Conservation (phyloP, 2,329 filamentous ascomycete genomes). For the Ophiostoma sp. region DNA sequence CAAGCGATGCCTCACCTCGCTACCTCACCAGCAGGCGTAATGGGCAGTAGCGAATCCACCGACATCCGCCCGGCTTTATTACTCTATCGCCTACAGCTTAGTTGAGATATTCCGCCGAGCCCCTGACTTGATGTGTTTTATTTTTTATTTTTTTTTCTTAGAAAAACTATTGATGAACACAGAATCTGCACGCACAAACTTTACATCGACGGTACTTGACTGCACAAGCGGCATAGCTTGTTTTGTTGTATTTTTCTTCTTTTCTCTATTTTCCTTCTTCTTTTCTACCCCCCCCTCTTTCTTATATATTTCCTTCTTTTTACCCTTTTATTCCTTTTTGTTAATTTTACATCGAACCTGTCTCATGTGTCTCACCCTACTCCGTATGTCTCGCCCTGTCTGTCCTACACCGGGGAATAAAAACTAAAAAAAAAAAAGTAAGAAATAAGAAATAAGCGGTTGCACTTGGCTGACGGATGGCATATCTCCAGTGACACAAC, state of each 20-base stretch:
- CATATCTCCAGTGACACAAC: constrained; percentile 2
- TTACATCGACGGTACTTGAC: neutral
- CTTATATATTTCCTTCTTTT: neutral
- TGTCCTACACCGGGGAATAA: constrained; percentile 9
- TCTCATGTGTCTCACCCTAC: neutral
- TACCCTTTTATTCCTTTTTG: neutral
- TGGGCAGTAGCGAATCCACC: constrained; percentile 16
- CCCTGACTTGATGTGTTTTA: neutral
- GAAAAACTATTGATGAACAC: neutral
- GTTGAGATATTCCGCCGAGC: neutral
- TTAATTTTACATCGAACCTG: no score
- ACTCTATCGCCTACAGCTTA: neutral
- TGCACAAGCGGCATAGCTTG: neutral
- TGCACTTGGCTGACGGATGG: constrained; percentile 12
- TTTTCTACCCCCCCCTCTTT: neutral
- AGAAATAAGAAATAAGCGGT: neutral
- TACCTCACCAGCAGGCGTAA: no score
- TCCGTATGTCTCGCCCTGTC: constrained; percentile 3
- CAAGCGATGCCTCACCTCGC: constrained; percentile 1
- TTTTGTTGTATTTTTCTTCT: neutral
- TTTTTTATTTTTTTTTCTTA: neutral
- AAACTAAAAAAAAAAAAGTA: neutral
- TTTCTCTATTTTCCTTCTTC: neutral
- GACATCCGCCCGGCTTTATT: constrained; percentile 21
- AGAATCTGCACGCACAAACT: no score